Base-by-base conservation (phyloP, 345 rosid species). In the Populus deltoides region DNA sequence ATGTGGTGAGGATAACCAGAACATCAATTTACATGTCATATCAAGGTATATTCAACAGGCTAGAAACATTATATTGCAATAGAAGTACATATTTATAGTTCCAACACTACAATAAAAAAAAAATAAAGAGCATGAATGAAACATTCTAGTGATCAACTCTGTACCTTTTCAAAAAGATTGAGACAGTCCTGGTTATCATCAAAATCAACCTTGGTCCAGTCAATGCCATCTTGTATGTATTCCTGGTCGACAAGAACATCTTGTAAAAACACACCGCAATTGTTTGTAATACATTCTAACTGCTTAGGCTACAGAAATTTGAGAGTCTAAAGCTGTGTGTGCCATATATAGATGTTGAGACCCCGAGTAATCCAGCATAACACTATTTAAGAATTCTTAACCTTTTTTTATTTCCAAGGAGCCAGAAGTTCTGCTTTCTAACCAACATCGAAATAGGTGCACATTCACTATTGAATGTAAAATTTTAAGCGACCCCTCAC, bases 111-210 rank as follows among this genome's bases (percentile, higher is more conserved):
- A 59, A 59, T 10, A 22, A 24, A 36, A 43, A n/a, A 74, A 10
- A 36, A 39, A 67, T 7, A 15, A 13, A 75, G 51, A 41, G 57
- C 47, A 25, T 62, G 59, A 12, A 41, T 29, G 35, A 57, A 18
- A n/a, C 22, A 62, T 55, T 72, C 68, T 39, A 22, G 61, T 24
- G 5, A 39, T 47, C 20, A 8, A 29, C 35, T 33, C 73, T 49
- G 27, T 89, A 96, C 99, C 98, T 93, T 96, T 87, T 96, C 99
- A 84, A 96, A 96, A 80, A 96, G 99, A 86, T 90, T 90, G 79
- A 96, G 99, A 81, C 99, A 96, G 77, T 90, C 94, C 84, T 96
- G 97, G 81, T 96, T 96, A 86, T 96, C 99, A 79, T 96, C 99
- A 86, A 96, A 96, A 68, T 96, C 98, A 85, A 96, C 98, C 84